Evolutionary conservation across 2,329 filamentous ascomycete species (phyloP), one percentile per base, ranked within the genome.

Genomic region (Verticillium longisporum): DNA sequence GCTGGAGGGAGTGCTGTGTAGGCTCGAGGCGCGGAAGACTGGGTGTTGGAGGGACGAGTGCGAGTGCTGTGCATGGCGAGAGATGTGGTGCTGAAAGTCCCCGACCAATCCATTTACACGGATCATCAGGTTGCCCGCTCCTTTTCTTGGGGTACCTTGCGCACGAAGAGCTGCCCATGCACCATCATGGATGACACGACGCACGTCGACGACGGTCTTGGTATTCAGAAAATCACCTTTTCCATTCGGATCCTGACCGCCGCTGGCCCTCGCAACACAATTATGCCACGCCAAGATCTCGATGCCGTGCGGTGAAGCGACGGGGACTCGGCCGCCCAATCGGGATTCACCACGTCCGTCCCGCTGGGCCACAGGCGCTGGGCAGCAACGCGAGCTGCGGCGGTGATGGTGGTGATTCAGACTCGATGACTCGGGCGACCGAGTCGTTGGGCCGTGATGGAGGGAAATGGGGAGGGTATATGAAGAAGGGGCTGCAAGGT

Each of bases 341-440:
- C n/a, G 31, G n/a, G n/a, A 31, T 21, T 21, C 57, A 59, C 38
- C 57, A 59, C 57, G 57, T 59, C 57, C 57, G 26, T 50, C 9
- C 45, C 45, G 45, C 45, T 50, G 45, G 45, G 26, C 45, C 45
- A 50, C 45, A 50, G 45, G n/a, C 45, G 45, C 57, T 59, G 57
- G 57, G 57, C 57, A 53, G 34, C 57, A 59, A 59, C 50, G 56
- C 45, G 45, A 15, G n/a, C 21, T 26, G 45, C 45, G 45, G 45
- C 45, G 45, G 6, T 26, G 3, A n/a, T 21, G 18, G 45, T n/a
- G 15, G 38, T 26, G 55, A 33, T 34, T 21, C 21, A 33, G 13
- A 33, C 4, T 56, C n/a, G 55, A 33, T 31, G 32, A 15, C 26
- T 34, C 26, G 50, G 50, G 26, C 26, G 26, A 26, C 26, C 3